Evolutionary conservation across 352 stramenopile genomes (phyloP).

Genomic region (Stephanocyclus meneghinianus): DNA sequence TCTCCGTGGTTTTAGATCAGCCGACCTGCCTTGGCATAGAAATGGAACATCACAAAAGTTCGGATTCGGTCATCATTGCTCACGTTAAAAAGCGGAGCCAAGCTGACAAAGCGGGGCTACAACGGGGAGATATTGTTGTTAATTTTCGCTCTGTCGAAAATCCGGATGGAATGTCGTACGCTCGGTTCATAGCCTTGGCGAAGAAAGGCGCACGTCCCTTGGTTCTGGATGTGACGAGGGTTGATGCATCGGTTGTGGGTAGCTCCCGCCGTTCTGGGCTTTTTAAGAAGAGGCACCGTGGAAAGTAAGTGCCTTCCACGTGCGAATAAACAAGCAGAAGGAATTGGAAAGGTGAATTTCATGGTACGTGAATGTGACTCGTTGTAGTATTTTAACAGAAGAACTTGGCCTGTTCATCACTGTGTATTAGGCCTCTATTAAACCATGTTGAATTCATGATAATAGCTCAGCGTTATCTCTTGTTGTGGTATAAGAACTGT

Average conservation of each 20-base stretch:
- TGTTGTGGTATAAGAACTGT: no score
- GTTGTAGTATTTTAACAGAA: no score
- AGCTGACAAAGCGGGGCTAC: conserved; percentile 2
- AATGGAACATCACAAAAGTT: conserved; percentile 5
- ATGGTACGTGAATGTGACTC: no score
- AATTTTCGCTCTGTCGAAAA: not conserved
- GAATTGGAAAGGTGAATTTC: no score
- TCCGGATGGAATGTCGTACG: conserved; percentile 3
- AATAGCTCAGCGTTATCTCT: no score
- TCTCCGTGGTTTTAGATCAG: conserved; percentile 4
- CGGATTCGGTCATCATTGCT: not conserved
- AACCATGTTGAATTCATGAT: no score
- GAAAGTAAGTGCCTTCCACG: no score
- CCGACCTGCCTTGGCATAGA: not conserved
- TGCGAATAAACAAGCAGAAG: no score
- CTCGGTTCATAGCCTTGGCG: not conserved
- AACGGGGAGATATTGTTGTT: not conserved
- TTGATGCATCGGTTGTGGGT: conserved; percentile 2
- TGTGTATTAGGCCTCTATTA: no score
- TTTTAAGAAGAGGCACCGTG: not conserved
- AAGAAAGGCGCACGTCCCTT: not conserved
- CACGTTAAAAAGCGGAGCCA: conserved; percentile 1
- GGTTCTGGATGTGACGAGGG: conserved; percentile 1
- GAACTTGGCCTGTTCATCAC: no score
- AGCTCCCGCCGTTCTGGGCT: not conserved